These are phyloP conservation scores for Talaromyces borbonicus DNA, from an alignment of 495 filamentous ascomycete species.

Conservation along the genomic window DNA sequence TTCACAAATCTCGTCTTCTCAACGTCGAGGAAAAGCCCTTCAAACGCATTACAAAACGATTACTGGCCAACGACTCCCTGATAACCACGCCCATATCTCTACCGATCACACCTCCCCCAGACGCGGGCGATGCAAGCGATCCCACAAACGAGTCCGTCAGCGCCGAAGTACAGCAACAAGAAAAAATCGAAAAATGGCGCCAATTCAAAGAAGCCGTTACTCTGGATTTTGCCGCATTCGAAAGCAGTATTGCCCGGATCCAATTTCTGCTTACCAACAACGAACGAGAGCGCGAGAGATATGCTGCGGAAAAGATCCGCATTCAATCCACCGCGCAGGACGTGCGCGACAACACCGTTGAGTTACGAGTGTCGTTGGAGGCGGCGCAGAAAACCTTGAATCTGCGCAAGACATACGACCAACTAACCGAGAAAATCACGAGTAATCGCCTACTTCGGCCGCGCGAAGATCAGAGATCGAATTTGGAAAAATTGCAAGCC, in stretches of 20 bases:
- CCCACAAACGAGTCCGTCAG: constrained; percentile 19
- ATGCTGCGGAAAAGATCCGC: constrained; percentile 65
- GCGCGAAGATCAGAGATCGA: constrained; percentile 70
- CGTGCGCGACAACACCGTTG: constrained; percentile 65
- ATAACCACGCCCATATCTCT: constrained; percentile 42
- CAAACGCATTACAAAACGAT: constrained; percentile 75
- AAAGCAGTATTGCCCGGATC: constrained; percentile 75
- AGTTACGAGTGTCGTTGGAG: constrained; percentile 61
- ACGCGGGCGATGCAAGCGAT: constrained; percentile 44
- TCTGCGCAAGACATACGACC: constrained; percentile 77
- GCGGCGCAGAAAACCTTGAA: constrained; percentile 67
- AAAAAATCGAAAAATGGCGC: constrained; percentile 42
- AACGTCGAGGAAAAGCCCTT: constrained; percentile 90
- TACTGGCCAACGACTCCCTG: constrained; percentile 55
- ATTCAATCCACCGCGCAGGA: constrained; percentile 66
- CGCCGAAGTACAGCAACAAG: constrained; percentile 29
- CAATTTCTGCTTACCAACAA: constrained; percentile 83
- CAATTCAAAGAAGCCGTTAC: constrained; percentile 71
- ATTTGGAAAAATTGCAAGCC: constrained; percentile 67
- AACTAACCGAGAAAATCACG: constrained; percentile 76
- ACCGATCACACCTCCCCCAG: constrained; percentile 61
- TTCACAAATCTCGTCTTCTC: constrained; percentile 85
- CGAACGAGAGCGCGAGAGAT: constrained; percentile 73
- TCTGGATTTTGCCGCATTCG: constrained; percentile 85
- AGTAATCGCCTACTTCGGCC: constrained; percentile 68